phyloP scores from a whole-genome alignment of 106 monocot genomes.

The Vanilla planifolia region DNA sequence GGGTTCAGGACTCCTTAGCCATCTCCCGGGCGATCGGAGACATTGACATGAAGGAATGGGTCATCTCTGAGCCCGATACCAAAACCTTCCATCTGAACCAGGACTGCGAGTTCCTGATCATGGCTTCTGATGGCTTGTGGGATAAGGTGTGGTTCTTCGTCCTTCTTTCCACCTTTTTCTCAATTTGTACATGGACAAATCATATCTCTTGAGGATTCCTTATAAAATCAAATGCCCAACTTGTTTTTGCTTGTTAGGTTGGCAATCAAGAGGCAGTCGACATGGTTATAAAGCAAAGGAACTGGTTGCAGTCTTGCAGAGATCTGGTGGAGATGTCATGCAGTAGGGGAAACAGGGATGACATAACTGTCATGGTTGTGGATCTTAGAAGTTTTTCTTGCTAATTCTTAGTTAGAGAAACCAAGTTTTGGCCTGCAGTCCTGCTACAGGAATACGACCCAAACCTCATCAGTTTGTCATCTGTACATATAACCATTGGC shows the following conservation, averaged over 20 bases:
- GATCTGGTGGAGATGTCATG: constrained; percentile 42
- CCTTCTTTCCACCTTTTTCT: no score
- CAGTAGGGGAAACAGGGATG: constrained; percentile 58
- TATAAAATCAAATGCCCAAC: no score
- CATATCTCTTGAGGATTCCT: no score
- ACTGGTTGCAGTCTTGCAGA: constrained; percentile 38
- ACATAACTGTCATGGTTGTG: constrained; percentile 73
- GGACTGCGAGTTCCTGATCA: constrained; percentile 47
- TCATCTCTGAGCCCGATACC: constrained; percentile 65
- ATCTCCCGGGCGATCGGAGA: constrained; percentile 78
- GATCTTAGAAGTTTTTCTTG: constrained; percentile 43
- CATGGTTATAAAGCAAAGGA: constrained; percentile 17
- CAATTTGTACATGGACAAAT: no score
- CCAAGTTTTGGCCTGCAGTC: neutral
- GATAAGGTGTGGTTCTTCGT: constrained; percentile 43
- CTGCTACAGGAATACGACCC: neutral
- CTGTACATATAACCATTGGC: neutral
- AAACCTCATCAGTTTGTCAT: neutral
- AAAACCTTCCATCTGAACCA: constrained; percentile 21
- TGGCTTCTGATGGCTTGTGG: constrained; percentile 87
- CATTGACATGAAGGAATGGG: constrained; percentile 56
- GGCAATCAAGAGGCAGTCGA: constrained; percentile 69
- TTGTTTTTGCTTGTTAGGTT: constrained; percentile 34
- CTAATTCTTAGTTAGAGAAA: neutral
- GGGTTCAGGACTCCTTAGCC: constrained; percentile 62